Evolutionary conservation across 2,329 filamentous ascomycete genomes (phyloP).

Genomic region (Tolypocladium sp.): DNA sequence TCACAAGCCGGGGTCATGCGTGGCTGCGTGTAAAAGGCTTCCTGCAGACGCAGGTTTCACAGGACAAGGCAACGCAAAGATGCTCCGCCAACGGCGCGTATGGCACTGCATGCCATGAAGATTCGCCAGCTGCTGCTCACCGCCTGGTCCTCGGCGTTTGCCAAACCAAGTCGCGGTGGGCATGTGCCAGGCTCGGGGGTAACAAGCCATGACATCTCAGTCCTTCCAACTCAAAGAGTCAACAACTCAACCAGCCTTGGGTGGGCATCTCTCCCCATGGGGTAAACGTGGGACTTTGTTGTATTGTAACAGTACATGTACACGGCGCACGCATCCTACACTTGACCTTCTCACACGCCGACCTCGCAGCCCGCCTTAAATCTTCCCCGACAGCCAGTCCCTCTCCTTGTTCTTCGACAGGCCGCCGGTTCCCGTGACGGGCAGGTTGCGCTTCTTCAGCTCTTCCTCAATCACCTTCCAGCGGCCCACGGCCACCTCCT

Average conservation of each 20-base stretch:
- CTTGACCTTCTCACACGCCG: background rate
- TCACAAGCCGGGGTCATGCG: background rate
- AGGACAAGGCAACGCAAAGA: background rate
- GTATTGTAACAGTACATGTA: background rate
- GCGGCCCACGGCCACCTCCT: slow-evolving; percentile 61
- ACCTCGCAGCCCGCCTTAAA: slow-evolving; percentile 9
- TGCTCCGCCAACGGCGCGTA: background rate
- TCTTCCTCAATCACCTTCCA: slow-evolving; percentile 74
- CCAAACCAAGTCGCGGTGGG: background rate
- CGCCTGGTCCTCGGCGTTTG: background rate
- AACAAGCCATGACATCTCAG: background rate
- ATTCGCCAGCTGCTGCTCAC: background rate
- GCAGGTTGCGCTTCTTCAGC: slow-evolving; percentile 52
- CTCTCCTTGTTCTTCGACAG: slow-evolving; percentile 32
- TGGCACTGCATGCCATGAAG: background rate
- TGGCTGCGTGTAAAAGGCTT: background rate
- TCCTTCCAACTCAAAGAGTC: background rate
- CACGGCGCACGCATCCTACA: background rate
- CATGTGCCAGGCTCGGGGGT: background rate
- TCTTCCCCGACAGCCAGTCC: slow-evolving; percentile 30
- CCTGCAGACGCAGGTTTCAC: background rate
- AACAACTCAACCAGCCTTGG: background rate
- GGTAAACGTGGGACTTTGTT: background rate
- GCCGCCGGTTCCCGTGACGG: slow-evolving; percentile 38
- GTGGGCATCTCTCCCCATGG: background rate